phyloP scores from a whole-genome alignment of 768 basidiomycete genomes.

The Leccinum incarnatum region DNA sequence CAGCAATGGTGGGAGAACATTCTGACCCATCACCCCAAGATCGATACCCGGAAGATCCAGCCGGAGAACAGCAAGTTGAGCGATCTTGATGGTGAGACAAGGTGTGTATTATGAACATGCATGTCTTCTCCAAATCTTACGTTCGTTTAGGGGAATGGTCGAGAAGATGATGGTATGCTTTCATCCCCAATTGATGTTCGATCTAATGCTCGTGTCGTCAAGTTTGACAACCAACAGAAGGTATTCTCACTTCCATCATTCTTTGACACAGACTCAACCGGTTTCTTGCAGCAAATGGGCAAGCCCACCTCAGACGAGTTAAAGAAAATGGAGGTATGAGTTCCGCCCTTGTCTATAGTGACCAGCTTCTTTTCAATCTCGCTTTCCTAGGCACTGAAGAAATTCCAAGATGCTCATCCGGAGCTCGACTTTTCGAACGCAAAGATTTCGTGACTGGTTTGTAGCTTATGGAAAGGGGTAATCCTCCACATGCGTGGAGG shows the following conservation, averaged over 20 bases:
- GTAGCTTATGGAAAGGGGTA: background rate
- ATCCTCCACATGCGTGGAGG: background rate
- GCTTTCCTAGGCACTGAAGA: conserved; percentile 64
- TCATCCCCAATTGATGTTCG: conserved; percentile 36
- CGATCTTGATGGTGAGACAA: conserved; percentile 94
- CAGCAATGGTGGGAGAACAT: conserved; percentile 99
- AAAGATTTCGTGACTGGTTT: conserved; percentile 61
- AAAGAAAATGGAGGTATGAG: conserved; percentile 82
- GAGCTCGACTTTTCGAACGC: conserved; percentile 94
- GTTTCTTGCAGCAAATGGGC: conserved; percentile 72
- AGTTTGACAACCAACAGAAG: conserved; percentile 47
- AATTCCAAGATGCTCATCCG: conserved; percentile 87
- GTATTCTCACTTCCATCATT: conserved; percentile 20
- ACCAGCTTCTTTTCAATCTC: background rate
- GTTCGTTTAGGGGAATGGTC: conserved; percentile 76
- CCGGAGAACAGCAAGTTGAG: conserved; percentile 94
- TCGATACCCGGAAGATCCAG: conserved; percentile 94
- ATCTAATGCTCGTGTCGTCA: conserved; percentile 14
- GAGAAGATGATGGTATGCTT: conserved; percentile 99
- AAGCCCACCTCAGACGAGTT: conserved; percentile 94
- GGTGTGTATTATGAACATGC: conserved; percentile 42
- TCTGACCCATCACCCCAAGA: conserved; percentile 90
- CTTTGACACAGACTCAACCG: background rate
- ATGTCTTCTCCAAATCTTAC: conserved; percentile 10
- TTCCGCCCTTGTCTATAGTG: background rate